Evolutionary conservation across 31 red algal genomes (phyloP), one percentile per base, ranked within the genome.

Genomic region (Porphyra umbilicalis): DNA sequence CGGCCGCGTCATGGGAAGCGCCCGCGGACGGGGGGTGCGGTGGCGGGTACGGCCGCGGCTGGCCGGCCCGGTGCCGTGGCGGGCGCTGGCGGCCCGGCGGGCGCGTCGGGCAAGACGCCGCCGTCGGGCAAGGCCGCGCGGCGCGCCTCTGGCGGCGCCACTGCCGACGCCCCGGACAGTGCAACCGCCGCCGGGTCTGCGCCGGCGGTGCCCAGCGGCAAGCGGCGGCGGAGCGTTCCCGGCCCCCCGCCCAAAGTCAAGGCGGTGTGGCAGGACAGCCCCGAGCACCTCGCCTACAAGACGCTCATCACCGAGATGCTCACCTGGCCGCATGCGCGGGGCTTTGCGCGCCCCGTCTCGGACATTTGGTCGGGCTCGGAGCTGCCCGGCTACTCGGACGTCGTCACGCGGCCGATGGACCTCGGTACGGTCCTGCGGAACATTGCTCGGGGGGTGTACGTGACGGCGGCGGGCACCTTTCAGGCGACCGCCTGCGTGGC

Each of bases 341-440:
- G 83, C 39, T 90, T 94, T 76, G 77, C 81, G n/a, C 79, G 79
- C 57, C 91, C 92, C 10, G 91, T 98, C 36, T 79, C 92, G 32
- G 86, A 92, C 85, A 79, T 89, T 15, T 93, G 85, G 75, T 40
- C 36, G 15, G 33, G 71, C 8, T 71, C 81, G 0, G 83, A 89
- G 20, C 88, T 98, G 6, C 92, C 92, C 0, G 87, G 81, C 39
- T 98, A 98, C 82, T 13, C 37, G 15, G 77, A 91, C 15, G 83
- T 86, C 31, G 87, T 98, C 39, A 77, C 79, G 84, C 76, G 89
- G 5, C 96, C 96, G 7, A 98, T 98, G 96, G 96, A 98, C 85
- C 78, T 98, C 77, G 96, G 93, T n/a, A 98, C 96, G 2, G 83
- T 98, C 6, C 77, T 74, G 35, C 35, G 79, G n/a, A 84, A 80